Base-by-base conservation (phyloP, 1,284 basidiomycete species). In the Ceratobasidium sp. region DNA sequence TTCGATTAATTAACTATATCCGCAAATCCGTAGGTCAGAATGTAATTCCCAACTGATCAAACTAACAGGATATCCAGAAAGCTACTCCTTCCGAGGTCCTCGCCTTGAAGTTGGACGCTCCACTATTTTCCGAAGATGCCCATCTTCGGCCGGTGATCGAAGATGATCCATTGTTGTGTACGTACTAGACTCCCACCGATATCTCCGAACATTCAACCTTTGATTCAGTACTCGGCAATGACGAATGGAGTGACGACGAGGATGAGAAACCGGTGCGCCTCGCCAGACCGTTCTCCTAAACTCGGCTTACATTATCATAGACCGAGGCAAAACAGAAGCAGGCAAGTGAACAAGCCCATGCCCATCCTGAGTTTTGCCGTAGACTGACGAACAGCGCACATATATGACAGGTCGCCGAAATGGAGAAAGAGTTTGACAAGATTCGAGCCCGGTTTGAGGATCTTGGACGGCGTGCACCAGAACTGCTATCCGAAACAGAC, bases 81-180 rank as follows among this genome's bases (percentile, higher is more conserved):
- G 86, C 87, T 41, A 84, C 86, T 1, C 84, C 88, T 2, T 80
- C 83, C 16, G 86, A 88, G 50, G 86, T 90, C 3, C 81, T 82
- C 18, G 83, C 83, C 60, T 81, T 96, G 67, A 88, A 86, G 55
- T 90, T 89, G 46, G 84, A 85, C 0, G 93, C 95, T 81, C 77
- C 87, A 0, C 88, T 94, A 81, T 90, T 96, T 79, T 83, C 86
- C 5, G 90, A 91, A 16, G 96, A 98, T 81, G 89, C 90, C 74
- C 94, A 94, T 82, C 89, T 98, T 33, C 88, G 90, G 54, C 96
- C 96, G 1, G 90, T 89, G 35, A 81, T 97, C 60, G 91, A 93
- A 80, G 92, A 96, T 81, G 96, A 98, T 82, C 93, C 95, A 3
- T 84, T 97, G 2, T 90, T 98, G n/a, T 93, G 96, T 97, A 27